A percentile compares a stretch with the other conserved stretches of the same genome.
phyloP scores from a whole-genome alignment of 2,329 filamentous ascomycete species.

The Apiospora pterosperma region DNA sequence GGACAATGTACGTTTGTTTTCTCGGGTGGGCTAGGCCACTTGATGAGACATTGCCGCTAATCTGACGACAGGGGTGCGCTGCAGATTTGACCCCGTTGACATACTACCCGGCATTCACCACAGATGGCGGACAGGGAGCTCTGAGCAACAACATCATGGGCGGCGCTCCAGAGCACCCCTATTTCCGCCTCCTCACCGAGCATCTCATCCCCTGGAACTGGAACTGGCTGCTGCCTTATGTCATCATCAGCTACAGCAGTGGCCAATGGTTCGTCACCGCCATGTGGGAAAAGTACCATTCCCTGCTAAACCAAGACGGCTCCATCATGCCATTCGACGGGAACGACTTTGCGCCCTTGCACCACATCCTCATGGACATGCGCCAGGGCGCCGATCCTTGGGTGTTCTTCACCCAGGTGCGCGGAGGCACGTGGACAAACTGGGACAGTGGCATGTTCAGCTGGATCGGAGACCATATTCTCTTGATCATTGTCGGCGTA shows the following conservation, averaged over 20 bases:
- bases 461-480: constrained; percentile 23
- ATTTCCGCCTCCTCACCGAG: constrained; percentile 65
- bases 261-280: constrained; percentile 68
- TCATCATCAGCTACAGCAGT: constrained; percentile 72
- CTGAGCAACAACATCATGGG: constrained; percentile 66
- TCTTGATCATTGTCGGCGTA: constrained; percentile 11
- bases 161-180: constrained; percentile 63
- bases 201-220: constrained; percentile 61
- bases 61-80: constrained; percentile 56
- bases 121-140: constrained; percentile 34
- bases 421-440: constrained; percentile 24
- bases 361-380: constrained; percentile 26
- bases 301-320: constrained; percentile 11
- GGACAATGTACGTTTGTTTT: constrained; percentile 38
- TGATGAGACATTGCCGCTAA: background rate
- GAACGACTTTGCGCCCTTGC: constrained; percentile 11
- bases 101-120: constrained; percentile 65
- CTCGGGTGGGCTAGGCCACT: background rate
- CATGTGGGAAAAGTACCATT: constrained; percentile 64
- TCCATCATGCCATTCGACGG: constrained; percentile 19
- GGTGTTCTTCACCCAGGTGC: constrained; percentile 26
- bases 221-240: constrained; percentile 66
- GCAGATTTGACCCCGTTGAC: constrained; percentile 63
- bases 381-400: constrained; percentile 20
- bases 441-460: constrained; percentile 27